A percentile compares a stretch with the other conserved stretches of the same genome.
phyloP scores from a whole-genome alignment of 2,329 filamentous ascomycete genomes.

The Nemania sp. region DNA sequence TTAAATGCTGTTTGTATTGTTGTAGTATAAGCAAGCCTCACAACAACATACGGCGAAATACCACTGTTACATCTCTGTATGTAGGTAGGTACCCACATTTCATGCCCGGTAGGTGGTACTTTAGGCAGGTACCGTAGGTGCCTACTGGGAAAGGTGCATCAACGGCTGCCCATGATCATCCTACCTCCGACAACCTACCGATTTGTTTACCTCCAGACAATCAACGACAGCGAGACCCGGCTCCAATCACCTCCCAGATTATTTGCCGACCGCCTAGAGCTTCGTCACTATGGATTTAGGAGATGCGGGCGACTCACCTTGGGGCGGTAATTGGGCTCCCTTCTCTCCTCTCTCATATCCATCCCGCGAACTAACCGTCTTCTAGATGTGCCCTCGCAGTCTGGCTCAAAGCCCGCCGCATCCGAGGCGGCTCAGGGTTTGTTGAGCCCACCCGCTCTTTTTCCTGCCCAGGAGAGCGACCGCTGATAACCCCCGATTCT shows the following conservation, averaged over 20 bases:
- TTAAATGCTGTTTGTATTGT: too few relatives aligned
- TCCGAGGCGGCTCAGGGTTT: slow-evolving; percentile 35
- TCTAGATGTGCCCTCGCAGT: slow-evolving; percentile 49
- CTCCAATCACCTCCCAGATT: slow-evolving; percentile 1
- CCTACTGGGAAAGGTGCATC: slow-evolving; percentile 17
- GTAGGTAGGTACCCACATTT: too few relatives aligned
- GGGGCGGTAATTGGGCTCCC: slow-evolving; percentile 46
- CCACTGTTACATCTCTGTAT: too few relatives aligned
- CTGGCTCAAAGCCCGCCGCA: slow-evolving; percentile 38
- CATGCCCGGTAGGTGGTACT: too few relatives aligned
- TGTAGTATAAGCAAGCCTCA: too few relatives aligned
- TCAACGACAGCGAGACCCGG: slow-evolving; percentile 15
- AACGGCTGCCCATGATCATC: slow-evolving; percentile 6
- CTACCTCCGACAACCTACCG: not conserved
- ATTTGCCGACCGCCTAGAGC: slow-evolving; percentile 17
- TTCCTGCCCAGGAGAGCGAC: not conserved
- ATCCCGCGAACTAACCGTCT: slow-evolving; percentile 21
- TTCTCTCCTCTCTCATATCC: slow-evolving; percentile 17
- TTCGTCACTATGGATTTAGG: slow-evolving; percentile 47
- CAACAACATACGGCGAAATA: too few relatives aligned
- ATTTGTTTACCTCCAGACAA: slow-evolving; percentile 4
- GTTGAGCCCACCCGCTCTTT: slow-evolving; percentile 10
- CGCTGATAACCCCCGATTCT: slow-evolving; percentile 20
- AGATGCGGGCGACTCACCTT: slow-evolving; percentile 50
- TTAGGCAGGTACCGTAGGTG: not conserved